A percentile compares a stretch with the other conserved stretches of the same genome.
phyloP scores from a whole-genome alignment of 2,329 filamentous ascomycete genomes.

The Fusarium subglutinans region DNA sequence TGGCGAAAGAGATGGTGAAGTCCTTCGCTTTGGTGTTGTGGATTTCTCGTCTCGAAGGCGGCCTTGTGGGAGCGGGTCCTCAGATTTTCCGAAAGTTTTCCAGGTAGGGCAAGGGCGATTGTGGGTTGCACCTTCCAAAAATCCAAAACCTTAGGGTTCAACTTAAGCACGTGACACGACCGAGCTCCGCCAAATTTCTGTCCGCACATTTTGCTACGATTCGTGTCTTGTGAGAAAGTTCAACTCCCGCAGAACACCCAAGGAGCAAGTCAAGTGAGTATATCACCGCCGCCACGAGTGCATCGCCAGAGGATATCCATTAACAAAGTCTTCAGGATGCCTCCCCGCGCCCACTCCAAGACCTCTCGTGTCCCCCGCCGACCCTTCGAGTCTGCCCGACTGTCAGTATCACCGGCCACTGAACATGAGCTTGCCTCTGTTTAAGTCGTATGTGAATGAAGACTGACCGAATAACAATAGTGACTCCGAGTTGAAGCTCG shows the following conservation, averaged over 20 bases:
- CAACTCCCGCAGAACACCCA: slow-evolving; percentile 48
- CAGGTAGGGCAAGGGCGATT: slow-evolving; percentile 48
- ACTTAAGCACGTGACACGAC: slow-evolving; percentile 48
- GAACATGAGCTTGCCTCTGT: slow-evolving; percentile 96
- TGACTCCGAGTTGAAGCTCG: slow-evolving; percentile 99
- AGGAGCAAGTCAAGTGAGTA: slow-evolving; percentile 55
- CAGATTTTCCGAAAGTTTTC: slow-evolving; percentile 49
- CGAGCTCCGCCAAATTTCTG: slow-evolving; percentile 43
- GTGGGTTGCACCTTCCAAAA: slow-evolving; percentile 14
- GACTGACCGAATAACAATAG: slow-evolving; percentile 76
- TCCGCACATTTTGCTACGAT: slow-evolving; percentile 46
- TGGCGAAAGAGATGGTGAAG: slow-evolving; percentile 49
- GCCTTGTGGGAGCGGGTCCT: slow-evolving; percentile 51
- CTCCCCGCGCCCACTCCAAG: slow-evolving; percentile 85
- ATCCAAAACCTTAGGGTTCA: slow-evolving; percentile 46
- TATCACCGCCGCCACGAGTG: slow-evolving; percentile 4
- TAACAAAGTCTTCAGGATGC: slow-evolving; percentile 50
- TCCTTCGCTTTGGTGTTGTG: slow-evolving; percentile 47
- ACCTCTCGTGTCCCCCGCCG: slow-evolving; percentile 98
- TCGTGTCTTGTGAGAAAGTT: slow-evolving; percentile 43
- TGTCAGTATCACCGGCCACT: slow-evolving; percentile 99
- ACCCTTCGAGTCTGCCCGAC: slow-evolving; percentile 99
- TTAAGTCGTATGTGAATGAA: slow-evolving; percentile 86
- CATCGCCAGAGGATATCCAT: slow-evolving; percentile 29
- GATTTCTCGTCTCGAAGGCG: slow-evolving; percentile 49